A percentile compares a stretch with the other conserved stretches of the same genome.
Evolutionary conservation across 352 stramenopile genomes (phyloP).

Genomic region (Globisporangium echinulatum): DNA sequence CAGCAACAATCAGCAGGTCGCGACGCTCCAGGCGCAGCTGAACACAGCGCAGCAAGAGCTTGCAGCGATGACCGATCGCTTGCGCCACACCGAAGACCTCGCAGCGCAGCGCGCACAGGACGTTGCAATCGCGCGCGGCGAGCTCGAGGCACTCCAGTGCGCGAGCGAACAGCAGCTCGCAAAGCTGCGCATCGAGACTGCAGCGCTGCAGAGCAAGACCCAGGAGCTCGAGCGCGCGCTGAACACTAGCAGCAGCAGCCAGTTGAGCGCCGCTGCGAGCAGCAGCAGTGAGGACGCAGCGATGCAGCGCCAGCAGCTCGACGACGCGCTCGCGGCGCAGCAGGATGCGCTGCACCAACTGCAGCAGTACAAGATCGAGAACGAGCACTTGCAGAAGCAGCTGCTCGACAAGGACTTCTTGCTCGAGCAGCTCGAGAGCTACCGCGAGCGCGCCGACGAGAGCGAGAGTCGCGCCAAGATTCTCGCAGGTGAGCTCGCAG

Average conservation of each 20-base stretch:
- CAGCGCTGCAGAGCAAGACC: conserved; percentile 25
- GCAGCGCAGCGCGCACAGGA: conserved; percentile 24
- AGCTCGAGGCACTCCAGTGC: conserved; percentile 34
- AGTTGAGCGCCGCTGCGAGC: conserved; percentile 14
- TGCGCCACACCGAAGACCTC: conserved; percentile 26
- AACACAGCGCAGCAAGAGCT: conserved; percentile 26
- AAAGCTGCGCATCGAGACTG: conserved; percentile 31
- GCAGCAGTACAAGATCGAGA: conserved; percentile 71
- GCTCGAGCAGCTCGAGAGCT: conserved; percentile 48
- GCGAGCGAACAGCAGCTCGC: conserved; percentile 30
- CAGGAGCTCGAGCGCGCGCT: conserved; percentile 26
- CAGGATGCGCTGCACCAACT: conserved; percentile 43
- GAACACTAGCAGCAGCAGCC: neutral
- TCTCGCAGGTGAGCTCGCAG: conserved; percentile 22
- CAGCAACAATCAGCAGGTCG: conserved; percentile 21
- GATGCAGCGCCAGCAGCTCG: conserved; percentile 31
- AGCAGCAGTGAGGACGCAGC: conserved; percentile 16
- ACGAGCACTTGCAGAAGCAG: conserved; percentile 64
- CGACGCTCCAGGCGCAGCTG: conserved; percentile 28
- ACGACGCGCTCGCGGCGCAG: conserved; percentile 20
- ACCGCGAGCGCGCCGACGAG: conserved; percentile 37
- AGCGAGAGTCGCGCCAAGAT: conserved; percentile 32
- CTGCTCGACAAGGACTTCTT: conserved; percentile 60
- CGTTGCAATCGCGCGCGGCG: conserved; percentile 13
- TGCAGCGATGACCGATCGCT: conserved; percentile 21